phyloP scores from a whole-genome alignment of 1,284 basidiomycete species.

The Lignosus rhinocerotis region DNA sequence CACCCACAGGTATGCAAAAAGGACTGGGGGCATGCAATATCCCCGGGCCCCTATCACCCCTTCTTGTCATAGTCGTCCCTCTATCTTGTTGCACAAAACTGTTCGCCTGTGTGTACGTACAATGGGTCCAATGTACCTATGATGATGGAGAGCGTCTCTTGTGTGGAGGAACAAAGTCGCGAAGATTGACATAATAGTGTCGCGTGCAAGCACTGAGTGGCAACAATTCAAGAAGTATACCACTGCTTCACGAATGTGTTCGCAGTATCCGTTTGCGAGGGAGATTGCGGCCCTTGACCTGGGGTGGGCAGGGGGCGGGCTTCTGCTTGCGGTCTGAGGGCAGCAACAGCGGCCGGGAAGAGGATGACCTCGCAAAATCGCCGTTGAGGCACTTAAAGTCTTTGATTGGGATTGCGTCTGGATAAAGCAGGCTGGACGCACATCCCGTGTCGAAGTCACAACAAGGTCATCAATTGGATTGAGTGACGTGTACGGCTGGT shows the following conservation, averaged over 20 bases:
- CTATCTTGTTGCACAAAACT: too few relatives aligned
- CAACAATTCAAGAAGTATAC: not conserved
- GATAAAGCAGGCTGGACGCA: constrained; percentile 41
- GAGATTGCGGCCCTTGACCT: not conserved
- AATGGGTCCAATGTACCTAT: too few relatives aligned
- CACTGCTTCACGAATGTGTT: not conserved
- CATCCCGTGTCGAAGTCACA: constrained; percentile 92
- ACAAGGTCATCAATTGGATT: constrained; percentile 93
- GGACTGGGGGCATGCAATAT: too few relatives aligned
- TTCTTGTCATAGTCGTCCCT: too few relatives aligned
- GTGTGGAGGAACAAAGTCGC: not conserved
- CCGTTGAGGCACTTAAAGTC: constrained; percentile 93
- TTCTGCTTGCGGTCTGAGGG: too few relatives aligned
- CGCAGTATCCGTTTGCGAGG: not conserved
- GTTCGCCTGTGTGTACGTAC: too few relatives aligned
- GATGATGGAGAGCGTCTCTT: too few relatives aligned
- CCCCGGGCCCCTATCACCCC: too few relatives aligned
- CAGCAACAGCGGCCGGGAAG: too few relatives aligned
- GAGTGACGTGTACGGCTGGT: constrained; percentile 91
- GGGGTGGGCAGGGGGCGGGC: constrained; percentile 14
- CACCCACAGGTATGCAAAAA: too few relatives aligned
- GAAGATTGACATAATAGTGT: not conserved
- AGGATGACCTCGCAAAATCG: constrained; percentile 88
- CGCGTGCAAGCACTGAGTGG: too few relatives aligned
- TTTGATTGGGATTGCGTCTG: constrained; percentile 75